Evolutionary conservation across 163 green algal genomes (phyloP).

Genomic region (Scenedesmus sp.): DNA sequence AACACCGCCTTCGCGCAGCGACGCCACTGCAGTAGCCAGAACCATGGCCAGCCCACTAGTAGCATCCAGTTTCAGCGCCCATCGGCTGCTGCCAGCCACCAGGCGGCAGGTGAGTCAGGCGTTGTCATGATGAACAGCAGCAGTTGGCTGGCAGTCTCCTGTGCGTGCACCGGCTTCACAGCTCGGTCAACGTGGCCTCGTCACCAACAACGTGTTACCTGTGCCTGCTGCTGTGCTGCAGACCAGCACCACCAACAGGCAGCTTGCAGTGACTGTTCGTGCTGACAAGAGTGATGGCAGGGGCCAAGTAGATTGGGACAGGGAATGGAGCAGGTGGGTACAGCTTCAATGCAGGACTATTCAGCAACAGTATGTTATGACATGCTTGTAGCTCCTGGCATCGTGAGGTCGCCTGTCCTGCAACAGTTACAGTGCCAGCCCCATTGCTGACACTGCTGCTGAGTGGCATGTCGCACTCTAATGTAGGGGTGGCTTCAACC

Average conservation of each 20-base stretch:
- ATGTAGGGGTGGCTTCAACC: too few species aligned
- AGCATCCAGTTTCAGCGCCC: neutral
- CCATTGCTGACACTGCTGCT: too few species aligned
- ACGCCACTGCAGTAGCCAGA: neutral
- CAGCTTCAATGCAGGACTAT: neutral
- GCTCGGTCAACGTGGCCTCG: neutral
- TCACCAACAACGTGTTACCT: neutral
- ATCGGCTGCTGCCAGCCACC: neutral
- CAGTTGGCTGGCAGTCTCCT: neutral
- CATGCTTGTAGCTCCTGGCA: too few species aligned
- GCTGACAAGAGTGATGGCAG: neutral
- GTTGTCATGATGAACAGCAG: conserved; percentile 11
- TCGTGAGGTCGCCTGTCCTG: too few species aligned
- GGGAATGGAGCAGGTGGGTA: conserved; percentile 45
- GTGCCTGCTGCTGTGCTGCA: neutral
- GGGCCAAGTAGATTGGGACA: conserved; percentile 45
- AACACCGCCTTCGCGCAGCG: neutral
- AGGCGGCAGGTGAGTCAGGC: neutral
- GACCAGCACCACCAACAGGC: neutral
- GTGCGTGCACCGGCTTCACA: neutral
- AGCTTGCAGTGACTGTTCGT: neutral
- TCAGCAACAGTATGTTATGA: neutral
- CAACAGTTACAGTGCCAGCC: too few species aligned
- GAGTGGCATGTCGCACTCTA: too few species aligned
- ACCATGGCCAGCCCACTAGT: neutral